Conservation (phyloP, 75 land plant species). For the Selaginella moellendorffii region DNA sequence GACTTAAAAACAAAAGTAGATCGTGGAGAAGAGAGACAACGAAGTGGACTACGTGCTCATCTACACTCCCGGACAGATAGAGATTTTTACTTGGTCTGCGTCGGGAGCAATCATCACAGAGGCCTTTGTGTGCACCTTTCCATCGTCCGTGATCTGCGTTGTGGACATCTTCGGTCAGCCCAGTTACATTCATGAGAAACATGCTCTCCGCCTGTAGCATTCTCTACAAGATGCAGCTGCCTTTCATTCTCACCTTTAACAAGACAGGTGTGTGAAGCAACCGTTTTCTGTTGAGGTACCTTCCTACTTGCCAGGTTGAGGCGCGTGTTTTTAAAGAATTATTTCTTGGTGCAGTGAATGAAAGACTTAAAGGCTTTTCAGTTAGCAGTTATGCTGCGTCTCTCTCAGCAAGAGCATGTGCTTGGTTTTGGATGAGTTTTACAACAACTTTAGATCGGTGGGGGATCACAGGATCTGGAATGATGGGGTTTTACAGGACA, state of each 20-base stretch:
- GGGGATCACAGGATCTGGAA: slow-evolving; percentile 88
- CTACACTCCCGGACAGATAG: slow-evolving; percentile 98
- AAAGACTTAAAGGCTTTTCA: slow-evolving; percentile 92
- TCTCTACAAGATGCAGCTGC: slow-evolving; percentile 82
- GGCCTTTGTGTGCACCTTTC: slow-evolving; percentile 97
- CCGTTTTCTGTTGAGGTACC: slow-evolving; percentile 98
- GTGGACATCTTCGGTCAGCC: slow-evolving; percentile 91
- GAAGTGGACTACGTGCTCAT: slow-evolving; percentile 95
- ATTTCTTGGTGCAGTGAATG: slow-evolving; percentile 73
- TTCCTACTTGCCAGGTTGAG: too few species aligned
- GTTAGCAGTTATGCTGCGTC: slow-evolving; percentile 64
- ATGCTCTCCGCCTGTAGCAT: slow-evolving; percentile 99
- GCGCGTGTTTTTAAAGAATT: too few species aligned
- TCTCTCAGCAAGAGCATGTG: slow-evolving; percentile 66
- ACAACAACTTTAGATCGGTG: slow-evolving; percentile 62
- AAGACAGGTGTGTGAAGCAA: slow-evolving; percentile 91
- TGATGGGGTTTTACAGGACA: slow-evolving; percentile 61
- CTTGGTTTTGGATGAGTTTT: slow-evolving; percentile 87
- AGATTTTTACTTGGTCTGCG: slow-evolving; percentile 99
- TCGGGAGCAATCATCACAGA: slow-evolving; percentile 97
- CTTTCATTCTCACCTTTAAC: slow-evolving; percentile 73
- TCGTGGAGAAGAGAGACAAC: slow-evolving; percentile 81
- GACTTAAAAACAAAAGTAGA: too few species aligned
- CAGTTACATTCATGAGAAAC: slow-evolving; percentile 96
- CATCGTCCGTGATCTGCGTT: slow-evolving; percentile 76